Base-by-base conservation (phyloP, 805 yeast genomes). In the Myxozyma vanderwaltii region DNA sequence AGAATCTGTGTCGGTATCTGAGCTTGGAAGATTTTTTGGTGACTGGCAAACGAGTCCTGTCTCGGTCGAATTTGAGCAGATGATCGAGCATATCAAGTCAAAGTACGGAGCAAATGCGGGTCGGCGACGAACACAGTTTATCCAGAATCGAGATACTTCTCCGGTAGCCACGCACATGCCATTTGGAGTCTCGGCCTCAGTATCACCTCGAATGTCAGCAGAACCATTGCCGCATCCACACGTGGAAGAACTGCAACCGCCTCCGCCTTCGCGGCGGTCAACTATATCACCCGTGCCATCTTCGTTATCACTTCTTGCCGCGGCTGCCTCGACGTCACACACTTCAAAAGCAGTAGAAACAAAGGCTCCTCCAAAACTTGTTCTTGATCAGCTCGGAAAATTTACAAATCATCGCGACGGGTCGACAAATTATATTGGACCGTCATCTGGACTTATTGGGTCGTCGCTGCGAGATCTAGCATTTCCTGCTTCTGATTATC, bases 51-150 rank as follows among this genome's bases (percentile, higher is more conserved):
- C 60, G 19, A 43, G 46, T 13, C 31, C 55, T 5, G 31, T 51
- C 1, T 33, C 51, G 19, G 35, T 8, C 27, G 54, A 31, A 4
- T 48, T 56, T 21, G 56, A 56, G 23, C 27, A 35, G 21, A 19
- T 51, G 13, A 57, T 56, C 27, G 60, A 56, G 31, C 33, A 21
- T 8, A 51, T 54, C 43, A 45, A 46, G 26, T 21, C 43, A 13
- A 27, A 29, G 33, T 41, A 48, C 33, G 58, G 58, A 6, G 53
- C 54, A 1, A 40, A 29, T 23, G 58, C 58, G 15, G 58, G 58
- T 19, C 47, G 58, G 8, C 41, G 58, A 35, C 58, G 58, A 19
- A 40, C 53, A 3, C 54, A 40, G 13, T 51, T 26, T 45, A 39
- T 51, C 15, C 47, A 40, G n/a, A 7, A 26, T 12, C 10, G 43